phyloP scores from a whole-genome alignment of 2,329 filamentous ascomycete species.

The Colletotrichum tropicale region DNA sequence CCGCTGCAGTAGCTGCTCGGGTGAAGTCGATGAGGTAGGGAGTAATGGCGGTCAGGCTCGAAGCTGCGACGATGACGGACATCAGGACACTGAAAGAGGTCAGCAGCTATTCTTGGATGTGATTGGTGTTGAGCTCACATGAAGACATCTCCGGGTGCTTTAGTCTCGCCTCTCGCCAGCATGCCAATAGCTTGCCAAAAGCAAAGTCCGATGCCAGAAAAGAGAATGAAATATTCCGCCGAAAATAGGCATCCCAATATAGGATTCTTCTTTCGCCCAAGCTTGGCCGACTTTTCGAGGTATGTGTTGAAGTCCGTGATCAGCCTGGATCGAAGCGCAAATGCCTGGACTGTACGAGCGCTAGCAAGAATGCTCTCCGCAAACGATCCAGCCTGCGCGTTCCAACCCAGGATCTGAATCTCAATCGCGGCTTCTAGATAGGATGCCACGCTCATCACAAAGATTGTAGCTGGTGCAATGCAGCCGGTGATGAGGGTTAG shows the following conservation, averaged over 20 bases:
- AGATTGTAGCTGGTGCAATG: constrained; percentile 31
- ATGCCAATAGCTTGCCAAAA: constrained; percentile 50
- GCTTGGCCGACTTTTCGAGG: constrained; percentile 36
- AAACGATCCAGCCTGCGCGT: constrained; percentile 36
- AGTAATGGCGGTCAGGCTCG: constrained; percentile 38
- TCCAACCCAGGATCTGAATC: constrained; percentile 38
- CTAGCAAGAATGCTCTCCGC: constrained; percentile 41
- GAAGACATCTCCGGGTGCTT: constrained; percentile 41
- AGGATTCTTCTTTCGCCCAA: constrained; percentile 42
- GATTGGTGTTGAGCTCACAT: constrained; percentile 29
- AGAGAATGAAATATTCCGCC: constrained; percentile 43
- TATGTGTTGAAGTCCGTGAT: constrained; percentile 41
- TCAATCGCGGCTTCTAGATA: constrained; percentile 32
- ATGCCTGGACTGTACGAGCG: constrained; percentile 46
- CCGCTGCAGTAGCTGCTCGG: constrained; percentile 38
- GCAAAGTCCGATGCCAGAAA: constrained; percentile 44
- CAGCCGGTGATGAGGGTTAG: constrained; percentile 43
- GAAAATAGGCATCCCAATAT: constrained; percentile 43
- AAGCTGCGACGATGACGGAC: constrained; percentile 42
- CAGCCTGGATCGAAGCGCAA: constrained; percentile 42
- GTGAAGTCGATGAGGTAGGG: constrained; percentile 42
- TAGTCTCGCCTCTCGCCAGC: constrained; percentile 39
- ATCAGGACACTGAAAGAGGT: constrained; percentile 34
- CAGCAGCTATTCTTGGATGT: not conserved
- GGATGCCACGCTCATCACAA: constrained; percentile 34